phyloP scores from a whole-genome alignment of 441 rosid species.

The Theobroma grandiflorum region DNA sequence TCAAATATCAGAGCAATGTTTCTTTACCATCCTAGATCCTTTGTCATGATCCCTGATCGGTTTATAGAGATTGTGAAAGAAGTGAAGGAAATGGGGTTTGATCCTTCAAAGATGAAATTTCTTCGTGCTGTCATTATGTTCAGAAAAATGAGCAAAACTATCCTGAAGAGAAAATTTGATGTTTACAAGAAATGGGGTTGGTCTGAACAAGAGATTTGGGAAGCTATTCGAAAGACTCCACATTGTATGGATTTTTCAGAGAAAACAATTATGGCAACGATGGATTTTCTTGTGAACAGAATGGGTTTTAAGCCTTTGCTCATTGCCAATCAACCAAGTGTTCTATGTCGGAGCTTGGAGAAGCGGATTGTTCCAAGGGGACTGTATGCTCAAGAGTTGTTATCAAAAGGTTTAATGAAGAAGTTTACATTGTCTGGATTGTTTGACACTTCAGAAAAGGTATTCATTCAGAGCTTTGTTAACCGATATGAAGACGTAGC shows the following conservation, averaged over 20 bases:
- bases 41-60: not conserved
- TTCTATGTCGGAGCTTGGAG: slow-evolving; percentile 19
- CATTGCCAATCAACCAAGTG: not conserved
- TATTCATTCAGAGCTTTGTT: slow-evolving; percentile 27
- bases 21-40: not conserved
- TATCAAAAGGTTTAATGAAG: slow-evolving; percentile 12
- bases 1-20: not conserved
- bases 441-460: slow-evolving; percentile 11
- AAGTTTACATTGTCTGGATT: not conserved
- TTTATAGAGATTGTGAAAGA: slow-evolving; percentile 20
- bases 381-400: slow-evolving; percentile 25
- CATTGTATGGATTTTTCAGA: slow-evolving; percentile 2
- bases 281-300: slow-evolving; percentile 34
- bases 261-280: slow-evolving; percentile 6
- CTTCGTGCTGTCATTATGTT: slow-evolving; percentile 9
- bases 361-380: slow-evolving; percentile 34
- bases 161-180: slow-evolving; percentile 31
- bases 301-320: slow-evolving; percentile 3
- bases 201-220: slow-evolving; percentile 32
- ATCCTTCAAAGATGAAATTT: slow-evolving; percentile 21
- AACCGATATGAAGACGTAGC: slow-evolving; percentile 6
- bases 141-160: not conserved
- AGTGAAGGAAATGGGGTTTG: slow-evolving; percentile 31
- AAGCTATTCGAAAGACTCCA: slow-evolving; percentile 25
- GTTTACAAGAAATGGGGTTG: slow-evolving; percentile 36